phyloP scores from a whole-genome alignment of 2,329 filamentous ascomycete genomes.

The Aspergillus tamarii region DNA sequence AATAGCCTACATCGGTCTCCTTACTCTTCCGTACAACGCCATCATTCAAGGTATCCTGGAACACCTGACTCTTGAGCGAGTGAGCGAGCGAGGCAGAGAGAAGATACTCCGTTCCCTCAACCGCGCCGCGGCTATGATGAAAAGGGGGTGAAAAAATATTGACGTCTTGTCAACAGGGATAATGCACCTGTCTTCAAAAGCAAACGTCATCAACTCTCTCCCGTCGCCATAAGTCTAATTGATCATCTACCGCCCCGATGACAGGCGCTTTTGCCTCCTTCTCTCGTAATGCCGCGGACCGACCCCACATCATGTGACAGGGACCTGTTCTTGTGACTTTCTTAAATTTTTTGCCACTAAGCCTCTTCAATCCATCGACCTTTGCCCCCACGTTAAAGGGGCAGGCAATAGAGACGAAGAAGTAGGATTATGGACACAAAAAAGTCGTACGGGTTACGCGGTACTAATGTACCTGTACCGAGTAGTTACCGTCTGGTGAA shows the following conservation, averaged over 20 bases:
- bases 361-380: not conserved
- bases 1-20: not conserved
- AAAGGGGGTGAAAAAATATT: not conserved
- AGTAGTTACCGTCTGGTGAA: not conserved
- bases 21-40: not conserved
- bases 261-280: slow-evolving; percentile 6
- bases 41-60: not conserved
- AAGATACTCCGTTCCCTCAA: not conserved
- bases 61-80: not conserved
- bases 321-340: slow-evolving; percentile 27
- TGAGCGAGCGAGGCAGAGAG: not conserved
- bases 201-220: slow-evolving; percentile 2
- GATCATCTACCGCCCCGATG: slow-evolving; percentile 1
- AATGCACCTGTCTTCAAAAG: not conserved
- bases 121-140: slow-evolving; percentile 1
- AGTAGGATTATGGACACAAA: slow-evolving; percentile 1
- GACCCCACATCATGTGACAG: slow-evolving; percentile 28
- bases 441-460: slow-evolving; percentile 4
- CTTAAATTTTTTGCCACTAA: slow-evolving; percentile 14
- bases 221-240: not conserved
- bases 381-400: slow-evolving; percentile 15
- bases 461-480: not conserved
- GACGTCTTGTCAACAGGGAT: not conserved
- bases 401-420: not conserved
- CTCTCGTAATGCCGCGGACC: slow-evolving; percentile 17